phyloP scores from a whole-genome alignment of 306 rosid species.

The Luffa acutangula region DNA sequence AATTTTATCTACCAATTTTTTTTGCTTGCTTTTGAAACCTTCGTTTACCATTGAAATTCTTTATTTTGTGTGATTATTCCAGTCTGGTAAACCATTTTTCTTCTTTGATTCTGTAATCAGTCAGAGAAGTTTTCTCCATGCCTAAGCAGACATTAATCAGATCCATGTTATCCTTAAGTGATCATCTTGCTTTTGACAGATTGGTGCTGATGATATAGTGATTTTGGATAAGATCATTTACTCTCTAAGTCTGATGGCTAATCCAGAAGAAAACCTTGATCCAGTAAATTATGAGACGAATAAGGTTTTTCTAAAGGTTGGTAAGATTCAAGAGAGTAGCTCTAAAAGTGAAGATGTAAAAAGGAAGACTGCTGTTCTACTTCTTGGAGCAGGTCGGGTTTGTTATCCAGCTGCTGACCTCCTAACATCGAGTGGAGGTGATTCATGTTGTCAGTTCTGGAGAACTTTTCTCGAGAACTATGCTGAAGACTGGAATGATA shows the following conservation, averaged over 20 bases:
- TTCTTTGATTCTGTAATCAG: not conserved
- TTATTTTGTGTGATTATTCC: not conserved
- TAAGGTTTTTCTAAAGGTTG: conserved; percentile 52
- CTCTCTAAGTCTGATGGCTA: conserved; percentile 67
- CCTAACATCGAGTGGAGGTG: conserved; percentile 51
- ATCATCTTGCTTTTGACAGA: conserved; percentile 40
- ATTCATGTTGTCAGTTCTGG: conserved; percentile 31
- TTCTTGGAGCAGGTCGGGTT: conserved; percentile 94
- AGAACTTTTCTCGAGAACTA: conserved; percentile 42
- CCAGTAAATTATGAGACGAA: conserved; percentile 27
- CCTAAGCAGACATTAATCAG: not conserved
- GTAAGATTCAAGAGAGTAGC: conserved; percentile 41
- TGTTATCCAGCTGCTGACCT: conserved; percentile 87
- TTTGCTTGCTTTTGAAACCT: not conserved
- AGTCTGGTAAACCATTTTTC: not conserved
- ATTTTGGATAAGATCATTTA: conserved; percentile 66
- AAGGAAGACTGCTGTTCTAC: conserved; percentile 61
- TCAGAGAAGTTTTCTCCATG: not conserved
- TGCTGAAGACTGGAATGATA: conserved; percentile 41
- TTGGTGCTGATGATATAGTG: conserved; percentile 65
- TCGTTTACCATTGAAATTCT: not conserved
- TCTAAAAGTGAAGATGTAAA: conserved; percentile 27
- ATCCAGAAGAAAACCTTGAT: conserved; percentile 28
- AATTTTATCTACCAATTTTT: not conserved
- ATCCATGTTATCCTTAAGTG: not conserved